These are phyloP conservation scores for Pseudohyphozyma bogoriensis DNA, from an alignment of 768 basidiomycete species.

Conservation along the genomic window DNA sequence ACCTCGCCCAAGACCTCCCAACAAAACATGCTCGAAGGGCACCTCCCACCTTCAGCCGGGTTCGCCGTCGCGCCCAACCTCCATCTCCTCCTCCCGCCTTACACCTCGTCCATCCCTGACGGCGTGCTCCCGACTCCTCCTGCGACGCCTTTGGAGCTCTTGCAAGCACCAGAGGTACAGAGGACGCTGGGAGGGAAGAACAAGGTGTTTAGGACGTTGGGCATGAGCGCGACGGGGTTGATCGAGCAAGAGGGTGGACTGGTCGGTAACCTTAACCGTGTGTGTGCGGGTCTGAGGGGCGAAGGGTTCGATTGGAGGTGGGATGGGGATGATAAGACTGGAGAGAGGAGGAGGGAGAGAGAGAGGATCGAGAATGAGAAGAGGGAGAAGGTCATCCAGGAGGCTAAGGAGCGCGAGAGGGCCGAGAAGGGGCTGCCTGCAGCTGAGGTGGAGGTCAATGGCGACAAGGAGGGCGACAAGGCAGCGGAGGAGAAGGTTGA, in stretches of 20 bases:
- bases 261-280: constrained; percentile 14
- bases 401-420: not conserved
- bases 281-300: constrained; percentile 27
- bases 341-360: not conserved
- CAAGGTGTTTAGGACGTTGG: constrained; percentile 18
- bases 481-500: not conserved
- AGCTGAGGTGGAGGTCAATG: not conserved
- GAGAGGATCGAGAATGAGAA: not conserved
- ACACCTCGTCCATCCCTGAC: not conserved
- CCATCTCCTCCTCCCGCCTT: constrained; percentile 18
- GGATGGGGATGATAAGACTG: constrained; percentile 20
- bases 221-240: constrained; percentile 23
- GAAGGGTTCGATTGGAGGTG: constrained; percentile 30
- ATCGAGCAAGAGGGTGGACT: constrained; percentile 32
- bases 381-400: not conserved
- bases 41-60: not conserved
- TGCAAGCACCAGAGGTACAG: constrained; percentile 21
- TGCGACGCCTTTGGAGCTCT: constrained; percentile 30
- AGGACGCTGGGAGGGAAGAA: constrained; percentile 26
- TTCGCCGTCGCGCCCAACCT: constrained; percentile 31
- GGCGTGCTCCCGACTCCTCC: constrained; percentile 28
- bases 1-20: constrained; percentile 8
- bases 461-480: not conserved
- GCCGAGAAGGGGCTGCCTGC: not conserved
- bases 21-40: constrained; percentile 13